A percentile compares a stretch with the other conserved stretches of the same genome.
phyloP scores from a whole-genome alignment of 495 filamentous ascomycete genomes.

The Gamarada debralockiae region DNA sequence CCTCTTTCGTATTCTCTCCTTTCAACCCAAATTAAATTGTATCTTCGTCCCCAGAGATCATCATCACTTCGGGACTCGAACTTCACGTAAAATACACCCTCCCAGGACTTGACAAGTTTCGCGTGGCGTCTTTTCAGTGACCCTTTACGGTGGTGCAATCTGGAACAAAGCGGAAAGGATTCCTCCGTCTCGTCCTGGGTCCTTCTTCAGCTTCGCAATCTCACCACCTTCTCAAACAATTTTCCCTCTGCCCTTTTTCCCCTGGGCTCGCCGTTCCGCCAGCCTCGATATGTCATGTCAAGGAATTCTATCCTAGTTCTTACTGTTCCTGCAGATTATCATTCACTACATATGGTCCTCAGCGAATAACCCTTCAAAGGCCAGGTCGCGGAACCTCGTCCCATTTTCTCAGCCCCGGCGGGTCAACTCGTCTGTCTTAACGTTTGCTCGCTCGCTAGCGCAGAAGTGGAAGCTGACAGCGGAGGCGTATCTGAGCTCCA shows the following conservation, averaged over 20 bases:
- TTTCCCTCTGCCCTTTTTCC: no score
- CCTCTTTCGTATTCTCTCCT: no score
- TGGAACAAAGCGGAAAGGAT: slow-evolving; percentile 5
- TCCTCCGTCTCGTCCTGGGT: neutral
- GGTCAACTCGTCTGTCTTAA: no score
- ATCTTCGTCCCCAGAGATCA: no score
- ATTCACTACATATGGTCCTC: slow-evolving; percentile 17
- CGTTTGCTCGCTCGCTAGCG: neutral
- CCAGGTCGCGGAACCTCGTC: neutral
- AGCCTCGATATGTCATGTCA: no score
- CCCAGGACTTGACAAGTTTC: neutral
- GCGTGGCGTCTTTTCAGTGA: neutral
- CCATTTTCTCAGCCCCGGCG: no score
- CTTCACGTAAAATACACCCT: neutral
- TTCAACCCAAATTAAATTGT: no score
- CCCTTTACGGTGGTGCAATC: neutral
- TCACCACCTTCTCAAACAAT: no score
- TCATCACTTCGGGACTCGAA: no score
- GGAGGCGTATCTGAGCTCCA: neutral
- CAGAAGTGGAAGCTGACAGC: neutral
- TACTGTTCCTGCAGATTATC: slow-evolving; percentile 12
- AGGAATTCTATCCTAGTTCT: no score
- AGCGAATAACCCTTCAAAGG: slow-evolving; percentile 41
- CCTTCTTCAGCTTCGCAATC: neutral
- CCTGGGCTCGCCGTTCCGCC: no score